phyloP scores from a whole-genome alignment of 1,139 yeast genomes.

The Saccharomyces hybrid region DNA sequence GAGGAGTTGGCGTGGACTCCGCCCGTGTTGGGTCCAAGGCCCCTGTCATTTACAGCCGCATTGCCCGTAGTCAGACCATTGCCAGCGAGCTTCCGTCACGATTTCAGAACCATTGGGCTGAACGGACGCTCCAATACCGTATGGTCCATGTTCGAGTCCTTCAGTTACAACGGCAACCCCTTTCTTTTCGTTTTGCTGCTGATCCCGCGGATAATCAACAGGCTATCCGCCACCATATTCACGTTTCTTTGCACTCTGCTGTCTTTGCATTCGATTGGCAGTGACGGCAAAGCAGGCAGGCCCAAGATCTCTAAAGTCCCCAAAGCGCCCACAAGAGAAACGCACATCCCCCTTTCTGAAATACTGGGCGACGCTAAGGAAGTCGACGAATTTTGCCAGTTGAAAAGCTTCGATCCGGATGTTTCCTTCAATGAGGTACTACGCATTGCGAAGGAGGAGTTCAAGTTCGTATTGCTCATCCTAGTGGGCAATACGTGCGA shows the following conservation, averaged over 20 bases:
- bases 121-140: conserved; percentile 7
- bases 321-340: conserved; percentile 10
- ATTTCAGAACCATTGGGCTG: conserved; percentile 23
- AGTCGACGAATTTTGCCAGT: neutral
- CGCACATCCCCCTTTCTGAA: neutral
- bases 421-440: conserved; percentile 29
- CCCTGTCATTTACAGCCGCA: neutral
- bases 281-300: conserved; percentile 6
- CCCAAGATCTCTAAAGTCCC: conserved; percentile 16
- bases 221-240: neutral
- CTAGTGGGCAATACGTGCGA: conserved; percentile 26
- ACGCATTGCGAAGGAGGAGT: conserved; percentile 27
- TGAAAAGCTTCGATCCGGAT: neutral
- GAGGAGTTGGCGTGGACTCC: conserved; percentile 4
- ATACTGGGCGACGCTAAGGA: neutral
- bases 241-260: conserved; percentile 8
- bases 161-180: conserved; percentile 11
- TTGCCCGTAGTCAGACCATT: conserved; percentile 30
- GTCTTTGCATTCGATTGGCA: conserved; percentile 1
- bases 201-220: conserved; percentile 13
- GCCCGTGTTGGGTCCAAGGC: neutral
- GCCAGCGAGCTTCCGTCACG: conserved; percentile 25
- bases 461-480: conserved; percentile 29
- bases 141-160: conserved; percentile 6
- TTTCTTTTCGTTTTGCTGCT: conserved; percentile 19